Conservation (phyloP, 2,329 filamentous ascomycete genomes). For the Colletotrichum neosansevieriae region DNA sequence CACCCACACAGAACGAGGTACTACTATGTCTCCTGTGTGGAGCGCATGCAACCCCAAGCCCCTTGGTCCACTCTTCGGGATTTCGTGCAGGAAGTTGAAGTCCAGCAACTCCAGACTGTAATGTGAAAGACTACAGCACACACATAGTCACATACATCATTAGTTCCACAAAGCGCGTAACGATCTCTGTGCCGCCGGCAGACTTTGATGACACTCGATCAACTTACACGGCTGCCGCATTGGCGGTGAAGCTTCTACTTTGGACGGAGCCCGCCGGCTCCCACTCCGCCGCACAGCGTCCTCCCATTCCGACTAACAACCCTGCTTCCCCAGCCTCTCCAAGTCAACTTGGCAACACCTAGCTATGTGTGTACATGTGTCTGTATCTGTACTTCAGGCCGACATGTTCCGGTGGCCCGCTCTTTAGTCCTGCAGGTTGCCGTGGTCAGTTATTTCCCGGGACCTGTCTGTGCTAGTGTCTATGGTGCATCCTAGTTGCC, state of each 20-base stretch:
- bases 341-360: not conserved
- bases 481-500: not conserved
- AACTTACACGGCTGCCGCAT: not conserved
- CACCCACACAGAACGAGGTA: not conserved
- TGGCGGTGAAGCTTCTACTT: not conserved
- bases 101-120: not conserved
- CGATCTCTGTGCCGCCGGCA: not conserved
- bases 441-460: slow-evolving; percentile 1
- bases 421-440: slow-evolving; percentile 13
- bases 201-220: not conserved
- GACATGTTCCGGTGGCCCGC: slow-evolving; percentile 19
- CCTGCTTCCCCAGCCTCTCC: not conserved
- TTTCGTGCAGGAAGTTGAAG: slow-evolving; percentile 9
- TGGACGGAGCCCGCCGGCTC: slow-evolving; percentile 1
- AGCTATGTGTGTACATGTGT: too few species aligned
- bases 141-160: not conserved
- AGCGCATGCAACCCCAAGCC: not conserved
- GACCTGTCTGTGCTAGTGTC: not conserved
- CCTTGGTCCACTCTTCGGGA: slow-evolving; percentile 12
- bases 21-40: not conserved
- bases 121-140: too few species aligned
- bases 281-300: not conserved
- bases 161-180: not conserved
- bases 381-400: not conserved
- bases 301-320: too few species aligned